Conservation (phyloP, 495 filamentous ascomycete genomes). For the Lasiosphaeris hirsuta region DNA sequence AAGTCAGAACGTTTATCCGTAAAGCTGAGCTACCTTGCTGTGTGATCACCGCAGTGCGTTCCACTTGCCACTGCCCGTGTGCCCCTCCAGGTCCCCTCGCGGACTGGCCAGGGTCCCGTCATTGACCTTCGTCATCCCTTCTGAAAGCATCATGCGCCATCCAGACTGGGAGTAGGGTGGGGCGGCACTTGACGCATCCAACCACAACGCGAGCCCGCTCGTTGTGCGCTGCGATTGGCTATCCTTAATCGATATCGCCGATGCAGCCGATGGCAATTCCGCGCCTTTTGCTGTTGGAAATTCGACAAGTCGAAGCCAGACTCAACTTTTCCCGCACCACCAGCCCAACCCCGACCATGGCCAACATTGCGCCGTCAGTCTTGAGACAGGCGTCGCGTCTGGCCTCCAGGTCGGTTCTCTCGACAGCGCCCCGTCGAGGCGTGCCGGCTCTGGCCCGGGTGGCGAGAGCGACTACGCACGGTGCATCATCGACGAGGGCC, state of each 20-base stretch:
- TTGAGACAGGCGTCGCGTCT: slow-evolving; percentile 76
- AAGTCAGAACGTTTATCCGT: not conserved
- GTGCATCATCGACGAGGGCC: slow-evolving; percentile 42
- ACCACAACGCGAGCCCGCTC: too few relatives aligned
- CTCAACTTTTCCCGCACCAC: not conserved
- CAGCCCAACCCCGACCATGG: slow-evolving; percentile 51
- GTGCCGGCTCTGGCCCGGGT: slow-evolving; percentile 42
- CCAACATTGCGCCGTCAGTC: slow-evolving; percentile 64
- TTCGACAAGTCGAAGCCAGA: not conserved
- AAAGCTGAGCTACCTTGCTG: too few relatives aligned
- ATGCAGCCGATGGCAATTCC: too few relatives aligned
- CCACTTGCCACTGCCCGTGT: not conserved
- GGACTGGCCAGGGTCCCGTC: not conserved
- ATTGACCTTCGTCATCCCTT: slow-evolving; percentile 1
- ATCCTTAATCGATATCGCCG: too few relatives aligned
- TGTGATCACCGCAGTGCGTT: too few relatives aligned
- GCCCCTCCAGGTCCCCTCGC: not conserved
- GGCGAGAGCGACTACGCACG: slow-evolving; percentile 28
- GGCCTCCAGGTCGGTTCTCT: slow-evolving; percentile 52
- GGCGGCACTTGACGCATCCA: too few relatives aligned
- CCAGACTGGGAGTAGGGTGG: too few relatives aligned
- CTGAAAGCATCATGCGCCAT: not conserved
- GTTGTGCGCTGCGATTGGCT: too few relatives aligned
- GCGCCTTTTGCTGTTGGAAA: too few relatives aligned
- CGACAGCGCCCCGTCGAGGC: slow-evolving; percentile 46